Evolutionary conservation across 2,329 filamentous ascomycete genomes (phyloP).

Genomic region (Apiospora arundinis): DNA sequence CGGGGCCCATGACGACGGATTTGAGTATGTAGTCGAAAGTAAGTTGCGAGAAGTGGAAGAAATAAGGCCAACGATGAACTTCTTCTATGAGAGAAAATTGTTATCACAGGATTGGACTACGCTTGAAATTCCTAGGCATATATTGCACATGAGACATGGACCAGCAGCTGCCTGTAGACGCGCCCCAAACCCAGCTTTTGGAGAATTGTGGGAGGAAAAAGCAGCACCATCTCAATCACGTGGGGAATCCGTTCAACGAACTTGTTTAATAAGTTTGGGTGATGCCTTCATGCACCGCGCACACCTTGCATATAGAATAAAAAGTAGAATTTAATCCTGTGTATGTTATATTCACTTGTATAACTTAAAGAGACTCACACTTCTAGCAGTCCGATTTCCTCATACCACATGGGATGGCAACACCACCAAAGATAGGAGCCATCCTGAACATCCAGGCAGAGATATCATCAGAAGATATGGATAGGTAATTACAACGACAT

Average conservation of each 20-base stretch:
- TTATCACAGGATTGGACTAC: no score
- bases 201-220: slow-evolving; percentile 7
- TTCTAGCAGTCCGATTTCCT: no score
- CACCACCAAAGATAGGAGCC: neutral
- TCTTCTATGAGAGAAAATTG: no score
- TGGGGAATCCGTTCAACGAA: neutral
- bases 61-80: no score
- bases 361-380: no score
- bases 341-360: no score
- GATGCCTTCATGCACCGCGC: neutral
- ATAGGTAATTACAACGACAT: slow-evolving; percentile 10
- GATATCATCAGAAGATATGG: neutral
- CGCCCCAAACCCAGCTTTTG: neutral
- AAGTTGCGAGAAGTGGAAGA: no score
- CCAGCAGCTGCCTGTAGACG: no score
- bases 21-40: neutral
- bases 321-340: neutral
- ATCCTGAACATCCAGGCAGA: neutral
- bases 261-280: neutral
- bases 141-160: neutral
- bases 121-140: no score
- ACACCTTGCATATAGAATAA: neutral
- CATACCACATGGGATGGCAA: no score
- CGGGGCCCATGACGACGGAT: slow-evolving; percentile 7
- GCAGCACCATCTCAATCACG: neutral